Evolutionary conservation across 1,284 basidiomycete species (phyloP).

Genomic region (Schizopora paradoxa): DNA sequence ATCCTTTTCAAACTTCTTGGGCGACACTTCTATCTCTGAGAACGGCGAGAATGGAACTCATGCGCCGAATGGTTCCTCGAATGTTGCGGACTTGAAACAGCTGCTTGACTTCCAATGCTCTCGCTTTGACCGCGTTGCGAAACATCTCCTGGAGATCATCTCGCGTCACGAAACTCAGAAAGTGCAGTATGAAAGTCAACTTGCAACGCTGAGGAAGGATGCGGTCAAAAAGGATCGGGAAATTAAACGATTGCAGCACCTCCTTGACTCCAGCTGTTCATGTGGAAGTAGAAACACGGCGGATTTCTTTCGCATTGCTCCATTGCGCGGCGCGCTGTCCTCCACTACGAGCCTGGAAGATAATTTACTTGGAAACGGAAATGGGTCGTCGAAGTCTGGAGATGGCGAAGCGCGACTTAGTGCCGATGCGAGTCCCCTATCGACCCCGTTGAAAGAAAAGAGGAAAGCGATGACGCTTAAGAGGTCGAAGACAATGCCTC

Average conservation of each 20-base stretch:
- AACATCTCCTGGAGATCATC: slow-evolving; percentile 15
- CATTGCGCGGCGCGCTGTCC: slow-evolving; percentile 15
- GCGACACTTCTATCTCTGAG: too few species aligned
- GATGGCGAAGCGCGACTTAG: slow-evolving; percentile 6
- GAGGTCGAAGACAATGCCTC: slow-evolving; percentile 17
- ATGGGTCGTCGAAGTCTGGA: neutral
- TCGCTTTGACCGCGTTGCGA: slow-evolving; percentile 16
- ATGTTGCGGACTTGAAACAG: slow-evolving; percentile 4
- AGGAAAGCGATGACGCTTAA: slow-evolving; percentile 5
- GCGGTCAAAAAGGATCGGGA: slow-evolving; percentile 39
- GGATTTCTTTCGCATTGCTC: slow-evolving; percentile 8
- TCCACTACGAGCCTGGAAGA: slow-evolving; percentile 6
- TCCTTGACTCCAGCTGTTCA: slow-evolving; percentile 25
- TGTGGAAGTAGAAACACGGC: slow-evolving; percentile 3
- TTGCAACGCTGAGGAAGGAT: slow-evolving; percentile 40
- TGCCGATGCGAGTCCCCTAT: slow-evolving; percentile 9
- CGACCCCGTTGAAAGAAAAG: slow-evolving; percentile 8
- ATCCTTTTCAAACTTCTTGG: too few species aligned
- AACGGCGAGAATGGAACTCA: neutral
- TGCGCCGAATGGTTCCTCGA: neutral
- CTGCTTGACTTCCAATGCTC: slow-evolving; percentile 14
- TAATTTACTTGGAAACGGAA: neutral
- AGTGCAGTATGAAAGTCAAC: slow-evolving; percentile 31
- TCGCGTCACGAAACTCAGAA: slow-evolving; percentile 38
- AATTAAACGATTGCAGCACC: slow-evolving; percentile 44